Evolutionary conservation across 495 filamentous ascomycete species (phyloP).

Genomic region (Geoglossum glabrum): DNA sequence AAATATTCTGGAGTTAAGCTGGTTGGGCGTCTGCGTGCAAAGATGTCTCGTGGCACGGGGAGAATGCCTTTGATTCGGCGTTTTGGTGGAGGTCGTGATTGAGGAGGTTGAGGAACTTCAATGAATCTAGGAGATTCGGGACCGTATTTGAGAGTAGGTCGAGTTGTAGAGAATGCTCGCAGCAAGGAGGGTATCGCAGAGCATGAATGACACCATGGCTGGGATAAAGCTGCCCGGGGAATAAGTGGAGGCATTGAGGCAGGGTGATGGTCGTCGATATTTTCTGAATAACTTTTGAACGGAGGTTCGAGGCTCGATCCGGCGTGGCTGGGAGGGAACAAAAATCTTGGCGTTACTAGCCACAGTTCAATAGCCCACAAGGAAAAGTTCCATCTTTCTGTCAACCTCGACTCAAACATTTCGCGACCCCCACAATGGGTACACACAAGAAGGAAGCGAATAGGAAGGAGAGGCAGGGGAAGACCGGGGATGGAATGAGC

Average conservation of each 20-base stretch:
- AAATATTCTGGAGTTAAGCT: constrained; percentile 36
- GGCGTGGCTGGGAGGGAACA: neutral
- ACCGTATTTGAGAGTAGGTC: constrained; percentile 17
- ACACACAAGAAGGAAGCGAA: constrained; percentile 82
- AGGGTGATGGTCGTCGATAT: neutral
- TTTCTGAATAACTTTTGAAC: neutral
- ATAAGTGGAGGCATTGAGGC: constrained; percentile 15
- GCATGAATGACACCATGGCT: neutral
- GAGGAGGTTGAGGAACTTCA: constrained; percentile 41
- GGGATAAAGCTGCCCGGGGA: neutral
- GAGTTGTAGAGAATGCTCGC: constrained; percentile 26
- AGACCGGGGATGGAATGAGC: constrained; percentile 60
- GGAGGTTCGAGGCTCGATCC: neutral
- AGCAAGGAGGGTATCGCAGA: neutral
- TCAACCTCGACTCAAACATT: neutral
- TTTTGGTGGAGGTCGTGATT: constrained; percentile 22
- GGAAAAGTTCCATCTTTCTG: neutral
- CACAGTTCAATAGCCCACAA: neutral
- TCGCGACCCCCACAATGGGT: constrained; percentile 47
- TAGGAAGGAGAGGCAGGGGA: constrained; percentile 64
- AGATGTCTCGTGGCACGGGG: constrained; percentile 47
- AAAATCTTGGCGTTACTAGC: neutral
- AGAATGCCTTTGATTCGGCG: constrained; percentile 46
- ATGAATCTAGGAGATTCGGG: constrained; percentile 61
- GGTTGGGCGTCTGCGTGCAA: constrained; percentile 27